Evolutionary conservation across 139 green algal species (phyloP).

Genomic region (Edaphochlamys debaryana): DNA sequence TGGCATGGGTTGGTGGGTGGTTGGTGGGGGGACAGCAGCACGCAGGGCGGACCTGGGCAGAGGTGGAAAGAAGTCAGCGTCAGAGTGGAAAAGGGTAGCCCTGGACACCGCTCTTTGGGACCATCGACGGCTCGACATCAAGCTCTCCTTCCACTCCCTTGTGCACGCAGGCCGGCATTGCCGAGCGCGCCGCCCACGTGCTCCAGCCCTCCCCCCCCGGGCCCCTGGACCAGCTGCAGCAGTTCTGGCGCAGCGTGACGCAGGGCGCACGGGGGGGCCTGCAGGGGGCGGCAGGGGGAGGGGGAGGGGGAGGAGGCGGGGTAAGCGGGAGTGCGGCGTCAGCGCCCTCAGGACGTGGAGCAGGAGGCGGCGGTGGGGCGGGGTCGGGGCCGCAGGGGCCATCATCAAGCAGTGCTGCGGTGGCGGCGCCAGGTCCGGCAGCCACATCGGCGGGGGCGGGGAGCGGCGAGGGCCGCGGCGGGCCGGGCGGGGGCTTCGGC

Average conservation of each 20-base stretch:
- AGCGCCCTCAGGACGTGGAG: not conserved
- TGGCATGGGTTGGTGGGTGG: not conserved
- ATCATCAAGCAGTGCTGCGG: too few species aligned
- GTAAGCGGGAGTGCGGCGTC: too few species aligned
- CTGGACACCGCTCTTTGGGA: not conserved
- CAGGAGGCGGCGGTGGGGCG: too few species aligned
- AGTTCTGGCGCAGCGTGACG: conserved; percentile 25
- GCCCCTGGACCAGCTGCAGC: conserved; percentile 32
- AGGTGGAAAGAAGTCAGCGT: not conserved
- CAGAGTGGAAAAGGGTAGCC: not conserved
- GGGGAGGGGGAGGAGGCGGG: not conserved
- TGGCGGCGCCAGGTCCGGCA: not conserved
- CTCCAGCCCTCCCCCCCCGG: not conserved
- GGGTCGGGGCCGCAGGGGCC: too few species aligned
- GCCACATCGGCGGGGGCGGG: not conserved
- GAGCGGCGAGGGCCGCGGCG: too few species aligned
- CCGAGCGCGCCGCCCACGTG: conserved; percentile 6
- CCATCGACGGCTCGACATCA: too few species aligned
- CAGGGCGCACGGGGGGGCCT: not conserved
- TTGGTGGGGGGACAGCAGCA: too few species aligned
- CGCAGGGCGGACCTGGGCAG: not conserved
- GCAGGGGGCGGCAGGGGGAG: not conserved
- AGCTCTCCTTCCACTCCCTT: too few species aligned
- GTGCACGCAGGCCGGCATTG: conserved; percentile 12
- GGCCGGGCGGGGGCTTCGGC: not conserved